phyloP scores from a whole-genome alignment of 257 asterid genomes.

The Penstemon eatonii region DNA sequence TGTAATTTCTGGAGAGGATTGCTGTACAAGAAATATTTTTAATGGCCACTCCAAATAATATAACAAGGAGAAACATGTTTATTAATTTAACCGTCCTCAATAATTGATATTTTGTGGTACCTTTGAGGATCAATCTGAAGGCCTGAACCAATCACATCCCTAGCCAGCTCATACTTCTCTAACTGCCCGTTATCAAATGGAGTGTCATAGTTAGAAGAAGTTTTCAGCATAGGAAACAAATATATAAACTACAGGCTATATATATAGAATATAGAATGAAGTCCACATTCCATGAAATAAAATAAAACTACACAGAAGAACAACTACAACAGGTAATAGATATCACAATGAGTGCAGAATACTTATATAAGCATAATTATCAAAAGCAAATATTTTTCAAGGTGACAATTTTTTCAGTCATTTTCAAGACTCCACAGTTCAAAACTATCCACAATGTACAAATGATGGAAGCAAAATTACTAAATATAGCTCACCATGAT shows the following conservation, averaged over 20 bases:
- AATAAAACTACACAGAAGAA: constrained; percentile 1
- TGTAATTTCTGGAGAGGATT: constrained; percentile 61
- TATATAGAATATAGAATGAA: constrained; percentile 12
- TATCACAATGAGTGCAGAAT: neutral
- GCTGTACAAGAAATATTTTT: constrained; percentile 40
- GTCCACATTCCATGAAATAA: constrained; percentile 21
- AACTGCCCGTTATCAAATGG: constrained; percentile 52
- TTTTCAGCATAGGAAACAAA: neutral
- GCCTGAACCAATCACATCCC: constrained; percentile 69
- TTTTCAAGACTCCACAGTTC: constrained; percentile 15
- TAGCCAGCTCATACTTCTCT: constrained; percentile 77
- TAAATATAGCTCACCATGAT: constrained; percentile 58
- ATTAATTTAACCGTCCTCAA: neutral
- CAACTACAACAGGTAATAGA: neutral
- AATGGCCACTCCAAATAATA: constrained; percentile 10
- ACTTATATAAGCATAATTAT: constrained; percentile 9
- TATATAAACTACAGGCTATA: neutral
- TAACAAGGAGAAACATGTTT: neutral
- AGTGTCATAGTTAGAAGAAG: constrained; percentile 1
- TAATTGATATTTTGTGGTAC: constrained; percentile 39
- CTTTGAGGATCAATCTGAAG: constrained; percentile 70
- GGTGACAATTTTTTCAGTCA: constrained; percentile 4
- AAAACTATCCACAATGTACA: constrained; percentile 16
- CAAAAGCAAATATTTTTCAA: neutral
- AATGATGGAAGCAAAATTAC: constrained; percentile 5